Base-by-base conservation (phyloP, 1,139 yeast species). In the Blastobotrys apis region DNA sequence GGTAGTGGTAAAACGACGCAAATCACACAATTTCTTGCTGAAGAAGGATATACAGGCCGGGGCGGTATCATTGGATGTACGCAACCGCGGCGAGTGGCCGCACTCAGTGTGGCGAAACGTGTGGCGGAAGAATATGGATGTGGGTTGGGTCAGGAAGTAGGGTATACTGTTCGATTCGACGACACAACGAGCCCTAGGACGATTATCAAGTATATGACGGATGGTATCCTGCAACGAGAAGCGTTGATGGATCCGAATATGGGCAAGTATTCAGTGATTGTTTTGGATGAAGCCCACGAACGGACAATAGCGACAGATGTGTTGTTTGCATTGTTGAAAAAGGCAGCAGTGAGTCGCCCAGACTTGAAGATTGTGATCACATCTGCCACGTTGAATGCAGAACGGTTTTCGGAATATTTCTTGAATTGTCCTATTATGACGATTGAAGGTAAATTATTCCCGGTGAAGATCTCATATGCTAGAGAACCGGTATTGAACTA, bases 1-100 rank as follows among this genome's bases (percentile, higher is more conserved):
- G 98, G 98, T 17, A 88, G 97, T 0, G 98, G 98, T 54, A 92
- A 92, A 63, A 88, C 97, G 1, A 92, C 98, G 0, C 97, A 92
- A 63, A 68, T 92, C 36, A 78, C 97, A 0, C 97, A 92, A 61
- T 88, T 78, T 58, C 68, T 92, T 12, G 75, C 77, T 48, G 95
- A 87, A 52, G 87, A 79, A 44, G 96, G 97, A 0, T 44, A 44
- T 30, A 22, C 39, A 6, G 72, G 75, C 1, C 62, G 64, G 4
- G 49, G 63, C 8, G 78, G 77, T 1, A 63, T 79, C 53, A 82
- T 92, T 45, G 97, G 85, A 1, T 84, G 96, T 58, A 92, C 98
- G 0, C 98, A 92, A 63, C 98, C 98, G 1, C 75, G 98, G 62
- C 75, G 97, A 58, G 95, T 92, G 27, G 97, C 97, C 0, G 97